Evolutionary conservation across 177 flowering plant genomes (phyloP).

Genomic region (Telopea speciosissima): DNA sequence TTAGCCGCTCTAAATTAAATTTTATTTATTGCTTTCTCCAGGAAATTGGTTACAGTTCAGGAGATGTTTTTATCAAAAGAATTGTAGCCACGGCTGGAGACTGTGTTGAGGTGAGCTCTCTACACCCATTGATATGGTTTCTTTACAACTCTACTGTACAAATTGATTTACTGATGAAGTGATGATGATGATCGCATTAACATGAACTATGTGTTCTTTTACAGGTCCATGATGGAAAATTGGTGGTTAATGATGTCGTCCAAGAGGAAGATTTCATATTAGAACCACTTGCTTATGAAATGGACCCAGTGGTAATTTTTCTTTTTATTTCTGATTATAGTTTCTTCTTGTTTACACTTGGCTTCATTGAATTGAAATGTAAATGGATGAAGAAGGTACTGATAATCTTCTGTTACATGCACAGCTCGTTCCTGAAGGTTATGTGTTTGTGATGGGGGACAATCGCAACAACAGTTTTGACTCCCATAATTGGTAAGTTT

Average conservation of each 20-base stretch:
- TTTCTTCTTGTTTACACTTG: neutral
- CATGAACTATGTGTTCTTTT: conserved; percentile 1
- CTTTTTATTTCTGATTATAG: neutral
- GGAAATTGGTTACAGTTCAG: conserved; percentile 63
- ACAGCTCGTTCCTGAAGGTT: conserved; percentile 92
- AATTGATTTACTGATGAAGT: neutral
- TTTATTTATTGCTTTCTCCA: conserved; percentile 18
- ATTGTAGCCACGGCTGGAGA: conserved; percentile 91
- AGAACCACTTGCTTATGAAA: conserved; percentile 86
- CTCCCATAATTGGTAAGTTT: conserved; percentile 79
- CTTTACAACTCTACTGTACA: no score
- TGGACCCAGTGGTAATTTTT: conserved; percentile 71
- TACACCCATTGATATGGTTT: neutral
- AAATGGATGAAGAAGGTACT: neutral
- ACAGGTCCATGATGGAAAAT: conserved; percentile 74
- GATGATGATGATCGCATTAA: neutral
- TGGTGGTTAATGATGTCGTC: conserved; percentile 61
- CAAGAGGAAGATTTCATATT: conserved; percentile 75
- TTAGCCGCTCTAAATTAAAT: no score
- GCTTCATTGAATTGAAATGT: no score
- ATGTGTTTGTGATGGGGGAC: conserved; percentile 95
- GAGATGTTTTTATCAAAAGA: conserved; percentile 83
- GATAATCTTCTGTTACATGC: conserved; percentile 14
- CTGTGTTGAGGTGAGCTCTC: conserved; percentile 60
- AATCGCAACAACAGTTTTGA: conserved; percentile 93